These are phyloP conservation scores for Byssochlamys sp. DNA, from an alignment of 2,329 filamentous ascomycete genomes.

Conservation along the genomic window DNA sequence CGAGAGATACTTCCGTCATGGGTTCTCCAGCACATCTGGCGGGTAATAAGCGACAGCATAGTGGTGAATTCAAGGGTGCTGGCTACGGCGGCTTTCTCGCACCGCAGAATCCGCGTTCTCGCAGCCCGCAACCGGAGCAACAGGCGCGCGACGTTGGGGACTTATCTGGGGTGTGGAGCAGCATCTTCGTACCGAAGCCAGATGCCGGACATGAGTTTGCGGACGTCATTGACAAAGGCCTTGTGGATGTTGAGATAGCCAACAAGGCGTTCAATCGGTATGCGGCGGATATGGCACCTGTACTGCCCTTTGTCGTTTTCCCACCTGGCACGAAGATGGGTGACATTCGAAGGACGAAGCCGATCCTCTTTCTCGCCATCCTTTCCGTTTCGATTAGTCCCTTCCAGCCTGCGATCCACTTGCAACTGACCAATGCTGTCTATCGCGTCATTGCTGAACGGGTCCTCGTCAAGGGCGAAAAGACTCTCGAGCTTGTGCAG, in stretches of 20 bases:
- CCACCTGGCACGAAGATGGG: conserved; percentile 44
- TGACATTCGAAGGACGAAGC: conserved; percentile 48
- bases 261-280: conserved; percentile 51
- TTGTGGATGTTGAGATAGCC: conserved; percentile 45
- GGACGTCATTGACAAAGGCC: conserved; percentile 40
- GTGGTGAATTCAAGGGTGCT: conserved; percentile 20
- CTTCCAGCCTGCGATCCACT: conserved; percentile 48
- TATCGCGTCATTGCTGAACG: conserved; percentile 65
- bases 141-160: conserved; percentile 12
- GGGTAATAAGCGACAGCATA: conserved; percentile 23
- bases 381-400: conserved; percentile 45
- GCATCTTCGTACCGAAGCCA: conserved; percentile 6
- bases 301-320: conserved; percentile 52
- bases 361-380: conserved; percentile 51
- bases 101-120: conserved; percentile 9
- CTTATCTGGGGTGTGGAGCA: background rate
- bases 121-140: background rate
- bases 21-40: conserved; percentile 7
- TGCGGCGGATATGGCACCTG: conserved; percentile 43
- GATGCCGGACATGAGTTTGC: conserved; percentile 22
- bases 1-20: conserved; percentile 2
- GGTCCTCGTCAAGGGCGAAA: conserved; percentile 65
- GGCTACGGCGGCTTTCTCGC: conserved; percentile 6
- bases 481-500: conserved; percentile 74
- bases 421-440: conserved; percentile 56